Base-by-base conservation (phyloP, 2,329 filamentous ascomycete genomes). In the Trichoderma asperellum region DNA sequence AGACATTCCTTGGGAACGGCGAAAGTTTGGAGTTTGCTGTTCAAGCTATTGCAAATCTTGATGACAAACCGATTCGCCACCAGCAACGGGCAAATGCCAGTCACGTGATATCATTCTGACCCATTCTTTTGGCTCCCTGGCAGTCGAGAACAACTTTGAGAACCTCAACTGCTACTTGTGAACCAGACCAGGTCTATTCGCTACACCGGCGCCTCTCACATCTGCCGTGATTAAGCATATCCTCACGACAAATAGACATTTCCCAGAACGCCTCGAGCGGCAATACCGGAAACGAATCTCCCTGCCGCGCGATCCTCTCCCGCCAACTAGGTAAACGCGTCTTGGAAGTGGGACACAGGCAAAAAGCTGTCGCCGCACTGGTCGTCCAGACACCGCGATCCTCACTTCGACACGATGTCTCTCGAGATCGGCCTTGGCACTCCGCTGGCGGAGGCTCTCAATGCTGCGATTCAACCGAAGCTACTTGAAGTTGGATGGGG, bases 401-500 rank as follows among this genome's bases (percentile, higher is more conserved):
- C 12, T 55, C n/a, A 58, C 49, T 55, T 43, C 64, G 69, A 70
- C 78, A 85, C 72, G 68, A 97, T 97, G 92, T 85, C 93, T 74
- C 87, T 93, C 81, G 90, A 94, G 78, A 86, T 96, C 73, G 83
- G 87, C 67, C 86, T 92, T 73, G 91, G 92, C 75, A 93, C 94
- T 78, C 92, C 93, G 59, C 85, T 98, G 77, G 94, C 94, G 73
- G 88, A 94, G 74, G 92, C 93, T 73, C 88, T 99, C 67, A 93
- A 91, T 78, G 85, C 86, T 75, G 91, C 90, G 53, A 94, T 98
- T 72, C 92, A 96, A 81, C 91, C 93, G 37, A 98, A 98, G 83
- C 86, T 99, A 69, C 88, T 93, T 70, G 95, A 99, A 81, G 91
- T 94, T 73, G 95, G 94, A 76, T 98, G 96, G 95, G 94, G 90